Evolutionary conservation across 2,329 filamentous ascomycete genomes (phyloP).

Genomic region (Seiridium unicorne): DNA sequence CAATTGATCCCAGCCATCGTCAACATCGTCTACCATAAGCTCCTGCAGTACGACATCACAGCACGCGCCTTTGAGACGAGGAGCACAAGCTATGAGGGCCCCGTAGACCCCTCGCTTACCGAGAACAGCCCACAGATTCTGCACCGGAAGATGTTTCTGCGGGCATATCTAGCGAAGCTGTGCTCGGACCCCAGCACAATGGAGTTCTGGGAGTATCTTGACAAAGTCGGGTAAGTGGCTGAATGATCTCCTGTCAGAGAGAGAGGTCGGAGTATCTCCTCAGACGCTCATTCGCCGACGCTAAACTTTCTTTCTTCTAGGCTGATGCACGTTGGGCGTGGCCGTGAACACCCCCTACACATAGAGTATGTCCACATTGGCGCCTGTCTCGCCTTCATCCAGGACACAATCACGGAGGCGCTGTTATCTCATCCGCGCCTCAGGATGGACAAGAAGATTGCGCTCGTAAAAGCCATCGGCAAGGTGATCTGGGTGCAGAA

Average conservation of each 20-base stretch:
- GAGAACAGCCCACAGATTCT: constrained; percentile 74
- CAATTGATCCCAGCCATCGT: constrained; percentile 80
- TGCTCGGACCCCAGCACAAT: constrained; percentile 73
- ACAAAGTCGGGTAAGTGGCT: constrained; percentile 69
- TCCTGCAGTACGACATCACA: constrained; percentile 79
- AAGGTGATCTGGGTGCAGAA: constrained; percentile 90
- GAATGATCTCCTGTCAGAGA: background rate
- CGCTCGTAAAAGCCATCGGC: constrained; percentile 70
- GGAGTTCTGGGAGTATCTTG: constrained; percentile 81
- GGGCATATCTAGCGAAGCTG: constrained; percentile 73
- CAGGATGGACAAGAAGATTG: constrained; percentile 66
- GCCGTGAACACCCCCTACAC: constrained; percentile 69
- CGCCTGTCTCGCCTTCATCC: constrained; percentile 69
- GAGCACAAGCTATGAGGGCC: constrained; percentile 64
- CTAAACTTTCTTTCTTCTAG: constrained; percentile 17
- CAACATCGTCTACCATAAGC: constrained; percentile 81
- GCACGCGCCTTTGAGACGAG: constrained; percentile 70
- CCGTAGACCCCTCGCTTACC: constrained; percentile 59
- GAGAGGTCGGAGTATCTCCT: background rate
- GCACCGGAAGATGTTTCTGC: constrained; percentile 73
- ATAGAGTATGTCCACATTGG: constrained; percentile 81
- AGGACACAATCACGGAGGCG: constrained; percentile 75
- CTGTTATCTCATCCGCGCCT: constrained; percentile 71
- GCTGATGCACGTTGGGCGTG: constrained; percentile 80
- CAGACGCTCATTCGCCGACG: background rate